Percentiles rank a stretch among this genome's conserved stretches.
Evolutionary conservation across 768 basidiomycete genomes (phyloP).

Genomic region (Tylopilus plumbeoviolaceoides): DNA sequence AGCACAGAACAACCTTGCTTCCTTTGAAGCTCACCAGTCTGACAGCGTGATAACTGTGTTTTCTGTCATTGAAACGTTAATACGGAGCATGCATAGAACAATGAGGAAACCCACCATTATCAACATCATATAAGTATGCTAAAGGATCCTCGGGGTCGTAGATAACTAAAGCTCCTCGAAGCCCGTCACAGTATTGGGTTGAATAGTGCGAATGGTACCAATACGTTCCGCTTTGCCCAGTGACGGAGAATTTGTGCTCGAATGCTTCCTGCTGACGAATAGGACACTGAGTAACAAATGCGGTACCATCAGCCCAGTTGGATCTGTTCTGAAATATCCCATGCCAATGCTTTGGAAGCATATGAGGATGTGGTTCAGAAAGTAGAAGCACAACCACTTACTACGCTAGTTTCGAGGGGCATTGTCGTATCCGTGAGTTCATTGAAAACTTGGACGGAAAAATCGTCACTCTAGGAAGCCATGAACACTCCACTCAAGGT

Average conservation of each 20-base stretch:
- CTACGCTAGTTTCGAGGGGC: slow-evolving; percentile 43
- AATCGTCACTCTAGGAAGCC: slow-evolving; percentile 32
- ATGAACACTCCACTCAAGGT: not conserved
- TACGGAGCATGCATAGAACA: not conserved
- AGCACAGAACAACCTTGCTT: slow-evolving; percentile 11
- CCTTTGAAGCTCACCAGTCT: slow-evolving; percentile 37
- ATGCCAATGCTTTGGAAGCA: slow-evolving; percentile 28
- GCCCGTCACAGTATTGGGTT: slow-evolving; percentile 40
- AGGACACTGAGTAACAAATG: slow-evolving; percentile 44
- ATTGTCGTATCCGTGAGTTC: slow-evolving; percentile 43
- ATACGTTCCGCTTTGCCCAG: slow-evolving; percentile 40
- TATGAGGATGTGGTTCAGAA: slow-evolving; percentile 19
- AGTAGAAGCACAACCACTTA: slow-evolving; percentile 10
- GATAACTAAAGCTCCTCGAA: slow-evolving; percentile 41
- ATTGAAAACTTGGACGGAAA: slow-evolving; percentile 43
- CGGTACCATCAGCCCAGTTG: slow-evolving; percentile 34
- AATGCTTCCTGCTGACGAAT: slow-evolving; percentile 33
- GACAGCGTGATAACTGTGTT: slow-evolving; percentile 46
- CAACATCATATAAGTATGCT: slow-evolving; percentile 39
- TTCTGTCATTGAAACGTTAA: slow-evolving; percentile 17
- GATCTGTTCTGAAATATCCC: slow-evolving; percentile 26
- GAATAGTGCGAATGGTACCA: slow-evolving; percentile 45
- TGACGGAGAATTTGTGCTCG: slow-evolving; percentile 31
- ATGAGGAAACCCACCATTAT: slow-evolving; percentile 34
- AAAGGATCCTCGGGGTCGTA: slow-evolving; percentile 45